Conservation (phyloP, 768 basidiomycete genomes). For the Amanita pseudoporphyria region DNA sequence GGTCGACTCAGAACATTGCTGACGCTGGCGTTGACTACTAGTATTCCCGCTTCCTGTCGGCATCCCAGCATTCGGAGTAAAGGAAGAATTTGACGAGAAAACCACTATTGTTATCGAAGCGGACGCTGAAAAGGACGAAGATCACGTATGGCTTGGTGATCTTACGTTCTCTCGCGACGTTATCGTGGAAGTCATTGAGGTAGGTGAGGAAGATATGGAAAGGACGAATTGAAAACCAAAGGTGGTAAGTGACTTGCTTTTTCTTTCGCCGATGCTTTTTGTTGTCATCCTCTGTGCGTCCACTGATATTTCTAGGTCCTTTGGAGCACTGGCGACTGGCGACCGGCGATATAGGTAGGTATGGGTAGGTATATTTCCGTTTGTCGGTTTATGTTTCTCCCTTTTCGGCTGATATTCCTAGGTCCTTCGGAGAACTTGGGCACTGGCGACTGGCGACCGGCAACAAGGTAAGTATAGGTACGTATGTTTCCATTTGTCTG, state of each 20-base stretch:
- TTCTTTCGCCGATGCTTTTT: not conserved
- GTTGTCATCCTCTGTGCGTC: too few species aligned
- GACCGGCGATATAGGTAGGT: not conserved
- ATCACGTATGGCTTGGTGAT: not conserved
- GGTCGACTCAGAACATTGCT: too few species aligned
- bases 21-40: too few species aligned
- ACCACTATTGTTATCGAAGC: not conserved
- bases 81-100: not conserved
- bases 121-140: not conserved
- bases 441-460: slow-evolving; percentile 2
- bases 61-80: too few species aligned
- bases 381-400: not conserved
- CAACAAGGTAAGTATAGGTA: not conserved
- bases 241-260: not conserved
- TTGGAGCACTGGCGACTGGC: not conserved
- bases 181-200: not conserved
- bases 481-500: too few species aligned
- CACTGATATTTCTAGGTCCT: not conserved
- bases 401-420: not conserved
- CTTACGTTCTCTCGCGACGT: not conserved
- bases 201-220: not conserved
- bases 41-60: too few species aligned
- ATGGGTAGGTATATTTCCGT: not conserved
- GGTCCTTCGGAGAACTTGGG: not conserved
- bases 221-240: too few species aligned